Evolutionary conservation across 116 monocot genomes (phyloP).

Genomic region (Dioscorea cayenensis): DNA sequence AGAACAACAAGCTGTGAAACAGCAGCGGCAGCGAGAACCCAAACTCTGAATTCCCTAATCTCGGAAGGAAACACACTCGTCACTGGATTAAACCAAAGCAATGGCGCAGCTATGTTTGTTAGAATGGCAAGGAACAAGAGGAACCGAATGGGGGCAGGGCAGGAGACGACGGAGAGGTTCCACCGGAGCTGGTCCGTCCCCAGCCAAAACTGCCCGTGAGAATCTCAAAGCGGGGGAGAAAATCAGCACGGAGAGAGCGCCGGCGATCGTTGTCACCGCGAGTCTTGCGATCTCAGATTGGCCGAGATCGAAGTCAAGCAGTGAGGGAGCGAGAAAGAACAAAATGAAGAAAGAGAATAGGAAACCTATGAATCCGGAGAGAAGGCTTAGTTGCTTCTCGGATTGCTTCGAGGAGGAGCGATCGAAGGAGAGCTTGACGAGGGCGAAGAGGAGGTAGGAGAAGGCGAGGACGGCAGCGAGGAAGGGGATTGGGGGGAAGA

Average conservation of each 20-base stretch:
- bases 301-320: conserved; percentile 27
- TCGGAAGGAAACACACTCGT: conserved; percentile 3
- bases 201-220: conserved; percentile 68
- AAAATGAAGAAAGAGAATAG: conserved; percentile 13
- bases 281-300: background rate
- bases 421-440: conserved; percentile 25
- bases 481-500: conserved; percentile 3
- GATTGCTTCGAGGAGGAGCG: conserved; percentile 24
- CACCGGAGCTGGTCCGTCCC: conserved; percentile 82
- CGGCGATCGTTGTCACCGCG: conserved; percentile 21
- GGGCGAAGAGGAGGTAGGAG: conserved; percentile 14
- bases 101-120: conserved; percentile 25
- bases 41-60: conserved; percentile 22
- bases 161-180: conserved; percentile 50
- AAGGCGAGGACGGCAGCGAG: conserved; percentile 7
- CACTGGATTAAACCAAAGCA: conserved; percentile 38
- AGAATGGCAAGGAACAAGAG: conserved; percentile 29
- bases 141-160: conserved; percentile 18
- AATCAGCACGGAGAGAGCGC: conserved; percentile 31
- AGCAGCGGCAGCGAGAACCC: conserved; percentile 31
- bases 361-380: conserved; percentile 26
- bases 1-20: conserved; percentile 36
- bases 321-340: conserved; percentile 16
- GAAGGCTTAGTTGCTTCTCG: conserved; percentile 20
- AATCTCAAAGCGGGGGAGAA: conserved; percentile 47